A percentile compares a stretch with the other conserved stretches of the same genome.
phyloP scores from a whole-genome alignment of 2,329 filamentous ascomycete genomes.

The Talaromyces sp. region DNA sequence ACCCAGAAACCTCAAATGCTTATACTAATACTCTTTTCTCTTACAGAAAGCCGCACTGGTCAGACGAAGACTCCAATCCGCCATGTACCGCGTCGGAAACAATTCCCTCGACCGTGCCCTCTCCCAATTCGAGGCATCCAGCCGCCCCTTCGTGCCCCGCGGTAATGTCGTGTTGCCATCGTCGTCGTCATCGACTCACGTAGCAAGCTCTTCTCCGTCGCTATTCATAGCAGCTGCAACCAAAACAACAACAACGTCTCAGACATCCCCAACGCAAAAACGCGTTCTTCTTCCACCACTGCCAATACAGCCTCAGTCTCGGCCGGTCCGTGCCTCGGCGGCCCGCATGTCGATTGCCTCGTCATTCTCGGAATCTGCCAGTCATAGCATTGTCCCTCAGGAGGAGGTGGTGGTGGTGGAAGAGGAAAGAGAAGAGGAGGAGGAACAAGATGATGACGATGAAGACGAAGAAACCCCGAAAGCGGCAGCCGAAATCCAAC shows the following conservation, averaged over 20 bases:
- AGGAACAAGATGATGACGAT: background rate
- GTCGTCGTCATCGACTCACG: background rate
- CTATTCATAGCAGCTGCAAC: background rate
- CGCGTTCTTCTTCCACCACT: conserved; percentile 10
- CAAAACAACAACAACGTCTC: background rate
- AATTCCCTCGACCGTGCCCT: conserved; percentile 35
- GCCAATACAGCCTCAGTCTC: conserved; percentile 9
- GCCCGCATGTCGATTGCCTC: conserved; percentile 2
- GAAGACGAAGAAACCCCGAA: conserved; percentile 2
- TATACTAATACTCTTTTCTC: background rate
- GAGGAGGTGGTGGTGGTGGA: background rate
- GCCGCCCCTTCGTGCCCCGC: conserved; percentile 1
- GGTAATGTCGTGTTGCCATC: background rate
- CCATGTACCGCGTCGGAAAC: conserved; percentile 34
- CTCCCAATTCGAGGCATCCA: conserved; percentile 32
- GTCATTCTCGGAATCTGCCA: background rate
- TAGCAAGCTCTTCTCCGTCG: background rate
- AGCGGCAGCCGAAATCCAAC: background rate
- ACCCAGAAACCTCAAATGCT: background rate
- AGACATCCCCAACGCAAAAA: conserved; percentile 2
- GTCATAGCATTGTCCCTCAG: background rate
- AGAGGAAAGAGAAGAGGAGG: background rate
- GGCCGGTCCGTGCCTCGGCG: conserved; percentile 7
- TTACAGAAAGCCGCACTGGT: conserved; percentile 36
- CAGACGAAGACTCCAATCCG: conserved; percentile 32